Percentiles rank a stretch among this genome's conserved stretches.
Conservation (phyloP, 164 flowering plant species). For the Cinnamomum chago region DNA sequence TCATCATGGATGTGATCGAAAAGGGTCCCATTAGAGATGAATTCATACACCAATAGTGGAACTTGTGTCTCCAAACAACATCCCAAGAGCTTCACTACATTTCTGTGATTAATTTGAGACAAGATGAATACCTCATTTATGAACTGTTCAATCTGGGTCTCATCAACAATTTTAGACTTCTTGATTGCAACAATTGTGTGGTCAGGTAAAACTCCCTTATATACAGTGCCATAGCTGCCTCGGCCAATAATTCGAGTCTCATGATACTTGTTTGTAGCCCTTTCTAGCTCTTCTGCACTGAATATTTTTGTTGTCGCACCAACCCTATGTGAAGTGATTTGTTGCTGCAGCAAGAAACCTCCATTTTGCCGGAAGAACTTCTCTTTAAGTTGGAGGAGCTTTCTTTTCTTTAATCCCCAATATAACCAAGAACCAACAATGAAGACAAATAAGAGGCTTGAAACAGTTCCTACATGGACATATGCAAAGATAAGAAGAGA, state of each 20-base stretch:
- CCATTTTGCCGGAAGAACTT: conserved; percentile 8
- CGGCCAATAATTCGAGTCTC: background rate
- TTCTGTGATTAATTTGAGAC: conserved; percentile 37
- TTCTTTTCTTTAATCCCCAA: conserved; percentile 6
- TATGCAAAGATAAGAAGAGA: too few relatives aligned
- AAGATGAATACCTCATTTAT: conserved; percentile 5
- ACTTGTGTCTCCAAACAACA: conserved; percentile 34
- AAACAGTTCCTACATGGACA: background rate
- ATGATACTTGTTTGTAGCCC: conserved; percentile 4
- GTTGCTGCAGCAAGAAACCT: conserved; percentile 3
- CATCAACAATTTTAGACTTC: conserved; percentile 3
- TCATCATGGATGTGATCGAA: conserved; percentile 1
- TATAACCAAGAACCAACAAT: background rate
- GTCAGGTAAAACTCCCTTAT: conserved; percentile 2
- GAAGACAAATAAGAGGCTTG: background rate
- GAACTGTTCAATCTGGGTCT: conserved; percentile 2
- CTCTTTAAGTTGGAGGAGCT: conserved; percentile 9
- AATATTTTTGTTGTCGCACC: background rate
- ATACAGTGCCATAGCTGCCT: conserved; percentile 6
- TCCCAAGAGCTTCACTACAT: conserved; percentile 38
- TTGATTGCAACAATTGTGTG: background rate
- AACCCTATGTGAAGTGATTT: background rate
- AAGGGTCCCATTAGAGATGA: conserved; percentile 7
- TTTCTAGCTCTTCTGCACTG: background rate
- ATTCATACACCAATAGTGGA: conserved; percentile 3